phyloP scores from a whole-genome alignment of 352 stramenopile species.

The Globisporangium radiosum region DNA sequence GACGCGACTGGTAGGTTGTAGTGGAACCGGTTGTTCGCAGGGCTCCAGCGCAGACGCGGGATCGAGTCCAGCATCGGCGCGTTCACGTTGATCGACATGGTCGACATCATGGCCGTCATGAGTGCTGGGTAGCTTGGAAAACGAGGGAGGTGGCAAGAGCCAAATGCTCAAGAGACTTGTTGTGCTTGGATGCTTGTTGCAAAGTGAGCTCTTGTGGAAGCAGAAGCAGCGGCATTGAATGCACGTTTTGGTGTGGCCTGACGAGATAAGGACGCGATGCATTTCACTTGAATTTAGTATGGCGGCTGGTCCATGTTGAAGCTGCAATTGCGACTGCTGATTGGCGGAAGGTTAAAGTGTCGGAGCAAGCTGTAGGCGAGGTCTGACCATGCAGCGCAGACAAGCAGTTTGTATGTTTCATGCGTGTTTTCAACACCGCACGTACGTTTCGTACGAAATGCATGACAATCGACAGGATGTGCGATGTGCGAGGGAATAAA shows the following conservation, averaged over 20 bases:
- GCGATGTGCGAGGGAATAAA: no score
- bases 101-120: conserved; percentile 41
- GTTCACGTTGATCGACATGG: conserved; percentile 30
- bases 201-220: no score
- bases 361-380: neutral
- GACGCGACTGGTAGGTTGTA: conserved; percentile 58
- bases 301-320: neutral
- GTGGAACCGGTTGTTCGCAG: conserved; percentile 72
- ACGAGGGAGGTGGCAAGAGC: neutral
- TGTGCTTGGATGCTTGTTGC: no score
- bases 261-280: neutral
- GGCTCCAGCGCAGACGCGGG: conserved; percentile 64
- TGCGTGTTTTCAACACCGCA: no score
- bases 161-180: no score
- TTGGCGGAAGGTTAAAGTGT: conserved; percentile 12
- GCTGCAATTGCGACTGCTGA: neutral
- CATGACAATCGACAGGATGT: no score
- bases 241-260: neutral
- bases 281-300: neutral
- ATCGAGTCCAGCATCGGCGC: conserved; percentile 42
- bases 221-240: no score
- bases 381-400: no score
- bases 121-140: neutral
- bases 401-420: conserved; percentile 1
- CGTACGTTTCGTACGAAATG: no score